Evolutionary conservation across 352 stramenopile species (phyloP).

Genomic region (Globisporangium nodosum): DNA sequence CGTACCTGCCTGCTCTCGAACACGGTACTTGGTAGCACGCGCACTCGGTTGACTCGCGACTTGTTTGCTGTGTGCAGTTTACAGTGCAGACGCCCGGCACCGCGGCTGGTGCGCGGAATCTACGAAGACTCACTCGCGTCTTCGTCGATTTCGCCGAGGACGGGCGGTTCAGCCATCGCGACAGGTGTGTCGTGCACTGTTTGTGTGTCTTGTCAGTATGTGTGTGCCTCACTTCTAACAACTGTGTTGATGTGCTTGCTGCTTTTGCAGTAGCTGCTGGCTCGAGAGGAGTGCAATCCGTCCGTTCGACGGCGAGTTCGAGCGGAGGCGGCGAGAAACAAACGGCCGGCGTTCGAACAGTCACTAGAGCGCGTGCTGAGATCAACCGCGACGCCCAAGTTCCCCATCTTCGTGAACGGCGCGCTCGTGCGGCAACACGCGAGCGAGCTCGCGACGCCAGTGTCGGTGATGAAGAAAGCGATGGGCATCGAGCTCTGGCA

Average conservation of each 20-base stretch:
- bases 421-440: slow-evolving; percentile 24
- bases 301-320: slow-evolving; percentile 27
- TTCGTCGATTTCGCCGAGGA: slow-evolving; percentile 53
- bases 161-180: slow-evolving; percentile 20
- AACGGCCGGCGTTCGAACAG: slow-evolving; percentile 34
- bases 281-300: slow-evolving; percentile 24
- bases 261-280: slow-evolving; percentile 30
- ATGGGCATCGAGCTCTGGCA: slow-evolving; percentile 34
- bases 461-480: slow-evolving; percentile 13
- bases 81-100: slow-evolving; percentile 51
- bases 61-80: slow-evolving; percentile 23
- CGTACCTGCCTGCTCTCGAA: background rate
- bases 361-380: slow-evolving; percentile 24
- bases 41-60: background rate
- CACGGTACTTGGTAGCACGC: background rate
- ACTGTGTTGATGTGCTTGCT: background rate
- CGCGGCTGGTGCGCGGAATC: slow-evolving; percentile 20
- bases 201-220: background rate
- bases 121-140: slow-evolving; percentile 25
- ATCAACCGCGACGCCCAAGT: slow-evolving; percentile 29
- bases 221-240: background rate
- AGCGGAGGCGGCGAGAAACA: slow-evolving; percentile 16
- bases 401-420: slow-evolving; percentile 38
- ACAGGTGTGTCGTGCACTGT: background rate
- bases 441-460: slow-evolving; percentile 17